A percentile compares a stretch with the other conserved stretches of the same genome.
Evolutionary conservation across 352 stramenopile species (phyloP).

Genomic region (Phytophthora rubi): DNA sequence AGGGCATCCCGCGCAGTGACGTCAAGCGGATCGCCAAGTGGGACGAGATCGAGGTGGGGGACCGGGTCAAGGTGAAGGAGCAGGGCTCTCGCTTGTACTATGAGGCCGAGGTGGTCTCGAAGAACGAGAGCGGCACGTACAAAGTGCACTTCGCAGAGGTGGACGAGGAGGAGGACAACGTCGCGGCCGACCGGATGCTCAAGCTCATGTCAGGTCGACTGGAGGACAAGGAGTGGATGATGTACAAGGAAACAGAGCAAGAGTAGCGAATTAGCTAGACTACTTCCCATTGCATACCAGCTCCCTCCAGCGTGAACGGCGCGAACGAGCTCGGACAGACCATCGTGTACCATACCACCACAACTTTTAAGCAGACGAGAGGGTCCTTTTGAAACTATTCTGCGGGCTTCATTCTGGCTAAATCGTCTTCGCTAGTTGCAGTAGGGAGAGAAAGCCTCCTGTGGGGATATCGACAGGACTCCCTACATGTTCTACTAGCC

Average conservation of each 20-base stretch:
- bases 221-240: slow-evolving; percentile 78
- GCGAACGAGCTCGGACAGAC: slow-evolving; percentile 3
- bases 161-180: slow-evolving; percentile 57
- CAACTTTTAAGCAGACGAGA: slow-evolving; percentile 11
- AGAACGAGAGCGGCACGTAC: slow-evolving; percentile 64
- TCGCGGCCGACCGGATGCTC: slow-evolving; percentile 50
- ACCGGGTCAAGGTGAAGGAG: slow-evolving; percentile 74
- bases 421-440: slow-evolving; percentile 54
- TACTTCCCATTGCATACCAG: slow-evolving; percentile 17
- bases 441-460: slow-evolving; percentile 57
- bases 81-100: slow-evolving; percentile 65
- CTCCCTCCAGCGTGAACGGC: slow-evolving; percentile 11
- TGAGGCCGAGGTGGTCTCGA: slow-evolving; percentile 57
- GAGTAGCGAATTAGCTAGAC: slow-evolving; percentile 20
- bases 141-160: slow-evolving; percentile 71
- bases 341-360: slow-evolving; percentile 36
- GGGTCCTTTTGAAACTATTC: slow-evolving; percentile 10
- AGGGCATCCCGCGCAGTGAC: slow-evolving; percentile 45
- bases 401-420: slow-evolving; percentile 26
- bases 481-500: slow-evolving; percentile 57
- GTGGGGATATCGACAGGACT: slow-evolving; percentile 34
- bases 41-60: slow-evolving; percentile 69
- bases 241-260: slow-evolving; percentile 61
- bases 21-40: slow-evolving; percentile 66
- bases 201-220: slow-evolving; percentile 75